Base-by-base conservation (phyloP, 331 rosid species). In the Prunus yedoensis region DNA sequence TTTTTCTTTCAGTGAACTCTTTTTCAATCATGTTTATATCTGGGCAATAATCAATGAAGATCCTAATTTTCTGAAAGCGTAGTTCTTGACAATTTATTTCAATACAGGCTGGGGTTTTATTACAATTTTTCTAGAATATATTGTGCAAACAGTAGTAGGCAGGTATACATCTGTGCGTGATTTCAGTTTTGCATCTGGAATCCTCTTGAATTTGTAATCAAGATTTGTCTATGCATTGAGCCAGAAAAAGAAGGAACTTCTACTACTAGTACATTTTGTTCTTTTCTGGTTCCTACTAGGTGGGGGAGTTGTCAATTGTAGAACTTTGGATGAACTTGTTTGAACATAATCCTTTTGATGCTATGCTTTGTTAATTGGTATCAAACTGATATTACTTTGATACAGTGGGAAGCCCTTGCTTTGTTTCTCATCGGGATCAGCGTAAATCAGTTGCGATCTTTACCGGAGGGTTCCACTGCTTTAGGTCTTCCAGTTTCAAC, bases 361-460 rank as follows among this genome's bases (percentile, higher is more conserved):
- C 15, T 53, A 18, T 51, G 35, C 15, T 73, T 35, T 54, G 47
- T 38, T 63, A 45, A 20, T 23, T 58, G 35, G 51, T 30, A 38
- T 68, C 23, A 35, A 41, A 49, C 76, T 77, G 72, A 74, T 83
- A 30, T 23, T 83, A 38, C 59, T 68, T 82, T 79, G 70, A 74
- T 86, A 52, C 91, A 93, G 98, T 90, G 96, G 93, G 97, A 93
- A 81, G 98, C 98, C 64, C 98, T 93, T 85, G 98, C 95, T 28
- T 76, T 93, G 9, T 68, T 91, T 88, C 95, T 93, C 45, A 93
- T 93, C 74, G 95, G 97, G 23, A 93, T 93, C 59, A 93, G 97
- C 18, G 91, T 93, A 58, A 93, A 91, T 84, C 98, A 93, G 78
- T 78, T 93, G 85, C 85, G 89, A 49, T 88, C 93, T 72, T 81